Evolutionary conservation across 176 grass and related monocot genomes (phyloP).

Genomic region (Sorghum bicolor): Sorghum_bicolor_NCBIv3 NC_012875.2:39927501-39928000

Average conservation of each 20-base stretch:
- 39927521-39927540: background rate
- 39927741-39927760: background rate
- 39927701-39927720: no score
- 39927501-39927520: no score
- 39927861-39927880: background rate
- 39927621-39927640: no score
- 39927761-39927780: background rate
- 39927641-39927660: no score
- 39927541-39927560: no score
- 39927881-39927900: background rate
- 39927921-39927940: conserved; percentile 26
- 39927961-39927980: conserved; percentile 34
- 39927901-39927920: background rate
- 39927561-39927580: no score
- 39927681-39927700: no score
- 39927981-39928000: background rate
- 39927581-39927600: no score
- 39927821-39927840: background rate
- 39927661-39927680: no score
- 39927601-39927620: no score
- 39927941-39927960: conserved; percentile 1
- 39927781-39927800: background rate
- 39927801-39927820: background rate
- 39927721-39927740: background rate
- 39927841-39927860: background rate